Conservation (phyloP, 176 grass and related monocot genomes). For the Pontederia paniculata region DNA sequence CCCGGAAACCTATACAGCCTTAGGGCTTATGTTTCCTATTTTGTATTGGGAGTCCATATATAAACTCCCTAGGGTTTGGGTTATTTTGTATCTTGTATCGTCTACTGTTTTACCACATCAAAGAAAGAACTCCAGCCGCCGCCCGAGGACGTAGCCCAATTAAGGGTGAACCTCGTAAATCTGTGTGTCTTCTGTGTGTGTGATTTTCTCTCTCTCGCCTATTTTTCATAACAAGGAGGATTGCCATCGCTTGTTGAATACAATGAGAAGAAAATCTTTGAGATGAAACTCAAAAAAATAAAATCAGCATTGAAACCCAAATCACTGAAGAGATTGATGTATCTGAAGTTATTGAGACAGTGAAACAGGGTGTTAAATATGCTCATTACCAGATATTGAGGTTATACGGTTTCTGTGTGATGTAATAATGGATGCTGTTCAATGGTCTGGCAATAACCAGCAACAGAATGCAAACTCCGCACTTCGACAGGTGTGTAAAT, state of each 20-base stretch:
- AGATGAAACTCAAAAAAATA: slow-evolving; percentile 89
- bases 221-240: no score
- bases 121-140: no score
- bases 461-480: slow-evolving; percentile 95
- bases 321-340: slow-evolving; percentile 70
- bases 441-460: slow-evolving; percentile 99
- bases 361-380: slow-evolving; percentile 86
- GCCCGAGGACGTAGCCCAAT: no score
- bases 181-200: no score
- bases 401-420: slow-evolving; percentile 93
- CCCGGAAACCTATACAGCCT: no score
- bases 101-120: no score
- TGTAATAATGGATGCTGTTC: slow-evolving; percentile 94
- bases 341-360: slow-evolving; percentile 68
- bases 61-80: no score
- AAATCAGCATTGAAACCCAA: slow-evolving; percentile 65
- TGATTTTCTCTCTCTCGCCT: no score
- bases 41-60: no score
- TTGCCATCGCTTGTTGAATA: slow-evolving; percentile 73
- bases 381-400: slow-evolving; percentile 90
- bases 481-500: slow-evolving; percentile 53
- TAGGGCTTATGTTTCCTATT: no score
- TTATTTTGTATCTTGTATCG: no score
- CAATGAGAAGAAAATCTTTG: slow-evolving; percentile 94
- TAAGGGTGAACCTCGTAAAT: no score